phyloP scores from a whole-genome alignment of 441 rosid genomes.

The Populus hybrid region DNA sequence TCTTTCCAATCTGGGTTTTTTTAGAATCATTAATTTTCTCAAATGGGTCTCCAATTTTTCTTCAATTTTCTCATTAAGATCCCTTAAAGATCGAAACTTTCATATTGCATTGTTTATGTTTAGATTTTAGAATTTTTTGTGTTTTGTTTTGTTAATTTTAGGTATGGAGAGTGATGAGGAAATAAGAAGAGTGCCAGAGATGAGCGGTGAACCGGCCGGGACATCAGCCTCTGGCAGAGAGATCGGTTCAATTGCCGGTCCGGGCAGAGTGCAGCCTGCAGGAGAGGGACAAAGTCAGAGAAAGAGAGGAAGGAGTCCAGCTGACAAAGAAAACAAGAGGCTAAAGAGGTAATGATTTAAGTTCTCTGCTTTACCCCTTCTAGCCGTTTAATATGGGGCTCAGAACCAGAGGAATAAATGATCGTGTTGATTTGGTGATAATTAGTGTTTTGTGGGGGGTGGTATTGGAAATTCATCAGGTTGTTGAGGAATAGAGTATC shows the following conservation, averaged over 20 bases:
- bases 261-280: constrained; percentile 37
- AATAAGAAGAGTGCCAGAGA: constrained; percentile 91
- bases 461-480: constrained; percentile 28
- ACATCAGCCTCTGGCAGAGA: constrained; percentile 45
- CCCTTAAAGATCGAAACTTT: background rate
- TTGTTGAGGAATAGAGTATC: constrained; percentile 95
- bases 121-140: background rate
- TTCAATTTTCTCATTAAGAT: constrained; percentile 9
- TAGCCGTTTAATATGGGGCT: background rate
- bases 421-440: background rate
- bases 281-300: constrained; percentile 52
- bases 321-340: constrained; percentile 91
- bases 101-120: background rate
- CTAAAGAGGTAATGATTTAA: constrained; percentile 56
- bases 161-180: constrained; percentile 97
- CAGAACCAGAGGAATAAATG: background rate
- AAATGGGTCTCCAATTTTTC: constrained; percentile 13
- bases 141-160: constrained; percentile 14
- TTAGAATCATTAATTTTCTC: constrained; percentile 16
- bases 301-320: constrained; percentile 83
- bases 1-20: constrained; percentile 18
- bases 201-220: constrained; percentile 62
- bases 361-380: background rate
- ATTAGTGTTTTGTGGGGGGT: background rate
- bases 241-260: constrained; percentile 38